Evolutionary conservation across 371 early-diverging fungal genomes (phyloP), one percentile per base, ranked within the genome.

Genomic region (Mortierella polycephala): DNA sequence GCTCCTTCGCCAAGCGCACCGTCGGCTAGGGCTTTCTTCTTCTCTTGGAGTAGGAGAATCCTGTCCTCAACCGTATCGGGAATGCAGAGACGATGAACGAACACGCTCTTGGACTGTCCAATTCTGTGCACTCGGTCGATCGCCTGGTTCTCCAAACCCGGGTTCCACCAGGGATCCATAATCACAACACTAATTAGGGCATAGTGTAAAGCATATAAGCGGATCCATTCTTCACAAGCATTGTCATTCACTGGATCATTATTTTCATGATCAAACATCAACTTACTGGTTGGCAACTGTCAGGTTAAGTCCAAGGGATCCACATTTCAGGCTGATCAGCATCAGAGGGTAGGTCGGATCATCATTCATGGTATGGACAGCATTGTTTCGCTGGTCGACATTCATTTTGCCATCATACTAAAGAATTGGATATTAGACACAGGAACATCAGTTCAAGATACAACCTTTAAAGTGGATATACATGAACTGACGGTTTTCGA

Each of bases 81-180:
- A 5, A 85, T 72, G 42, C 74, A 71, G 11, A 87, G 74, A n/a
- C 84, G 74, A 41, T 85, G 75, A 39, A 88, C 85, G 37, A 65
- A 57, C 16, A 89, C 89, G 18, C 60, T 58, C 60, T 75, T 79
- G 12, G 72, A 81, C 69, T 94, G 94, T 7, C 93, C 93, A 20
- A 94, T 83, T 10, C 94, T 83, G 60, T 92, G 89, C 9, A 90
- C 86, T 44, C 94, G 85, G 68, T 94, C 94, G 52, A 91, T 89
- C 4, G 93, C 92, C 73, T 92, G 92, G 20, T 79, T 79, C 49
- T 96, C 95, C 21, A 94, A 75, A 3, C 93, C 91, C 7, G 95
- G 95, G 76, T 95, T 95, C 94, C 95, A 96, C 95, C 96, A 96
- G 57, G 92, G 84, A 71, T 95, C 94, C 81, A 91, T 83, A 20